phyloP scores from a whole-genome alignment of 805 yeast genomes.

The Myxozyma neglecta region DNA sequence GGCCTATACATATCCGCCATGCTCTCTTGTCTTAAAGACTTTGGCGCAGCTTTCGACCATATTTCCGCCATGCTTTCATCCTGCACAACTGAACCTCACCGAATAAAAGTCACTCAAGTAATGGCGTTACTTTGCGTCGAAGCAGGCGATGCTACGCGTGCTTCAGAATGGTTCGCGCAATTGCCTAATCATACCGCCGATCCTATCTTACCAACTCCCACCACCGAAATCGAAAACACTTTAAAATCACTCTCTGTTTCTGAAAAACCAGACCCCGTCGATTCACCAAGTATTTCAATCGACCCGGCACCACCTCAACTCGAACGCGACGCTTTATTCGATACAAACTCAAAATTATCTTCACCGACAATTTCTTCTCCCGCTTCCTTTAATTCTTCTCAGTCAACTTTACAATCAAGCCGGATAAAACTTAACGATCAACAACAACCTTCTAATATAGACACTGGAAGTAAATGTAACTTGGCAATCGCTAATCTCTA shows the following conservation, averaged over 20 bases:
- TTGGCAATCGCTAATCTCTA: conserved; percentile 25
- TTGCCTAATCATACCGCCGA: conserved; percentile 9
- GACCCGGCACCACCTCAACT: not conserved
- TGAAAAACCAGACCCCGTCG: not conserved
- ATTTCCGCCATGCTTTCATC: conserved; percentile 23
- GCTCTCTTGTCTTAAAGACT: conserved; percentile 40
- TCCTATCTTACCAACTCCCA: conserved; percentile 3
- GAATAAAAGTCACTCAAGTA: conserved; percentile 7
- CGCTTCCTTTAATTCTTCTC: not conserved
- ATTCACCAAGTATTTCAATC: not conserved
- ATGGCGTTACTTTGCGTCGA: conserved; percentile 24
- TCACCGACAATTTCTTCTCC: conserved; percentile 2
- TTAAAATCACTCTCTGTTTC: not conserved
- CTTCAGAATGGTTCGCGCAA: conserved; percentile 19
- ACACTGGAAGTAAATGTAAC: conserved; percentile 15
- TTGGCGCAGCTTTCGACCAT: conserved; percentile 39
- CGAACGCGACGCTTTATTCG: conserved; percentile 9
- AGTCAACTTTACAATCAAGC: not conserved
- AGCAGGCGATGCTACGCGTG: conserved; percentile 16
- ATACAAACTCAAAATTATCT: not conserved
- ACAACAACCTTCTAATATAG: not conserved
- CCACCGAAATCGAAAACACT: not conserved
- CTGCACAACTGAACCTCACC: not conserved
- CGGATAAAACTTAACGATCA: not conserved
- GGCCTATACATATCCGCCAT: conserved; percentile 41